Evolutionary conservation across 805 yeast species (phyloP), one percentile per base, ranked within the genome.

Genomic region (Sporopachydermia quercuum): DNA sequence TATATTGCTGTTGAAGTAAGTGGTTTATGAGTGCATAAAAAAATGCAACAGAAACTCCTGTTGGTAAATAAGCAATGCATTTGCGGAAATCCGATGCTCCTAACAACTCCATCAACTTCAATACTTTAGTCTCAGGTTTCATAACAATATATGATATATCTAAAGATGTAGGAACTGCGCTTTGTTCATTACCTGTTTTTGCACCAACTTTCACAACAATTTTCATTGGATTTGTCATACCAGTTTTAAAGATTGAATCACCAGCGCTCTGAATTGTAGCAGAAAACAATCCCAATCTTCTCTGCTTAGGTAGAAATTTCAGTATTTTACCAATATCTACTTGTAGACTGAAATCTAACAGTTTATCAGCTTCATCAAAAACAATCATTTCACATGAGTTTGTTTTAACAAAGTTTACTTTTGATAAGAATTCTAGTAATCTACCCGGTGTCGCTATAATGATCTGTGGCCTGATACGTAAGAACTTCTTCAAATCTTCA

Each of bases 371-470:
- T 59, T 91, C 97, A 56, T 91, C 98, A 34, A 91, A 56, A 3
- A 91, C 76, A 8, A 83, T 67, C 33, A 81, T 70, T 47, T 84
- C 93, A 39, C 86, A 68, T 3, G 79, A 66, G 3, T 62, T 60
- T 0, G 85, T 68, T 45, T 71, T 72, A 3, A 86, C 79, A 16
- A 61, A 56, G 13, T 67, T 59, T 4, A 80, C 69, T 4, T 53
- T 47, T 6, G 71, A 60, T 15, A 87, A 53, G 49, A 91, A 76
- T 44, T 91, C 96, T 13, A 77, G 56, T 16, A 83, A 53, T 49
- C 97, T 69, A 3, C 98, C 98, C 0, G 97, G 97, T 0, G 97
- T 91, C 0, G 93, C 96, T 6, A 91, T 73, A 14, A 91, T 47
- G 18, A 91, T 74, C 34, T 82, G 87, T 1, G 96, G 89, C 43